A percentile compares a stretch with the other conserved stretches of the same genome.
Evolutionary conservation across 2,329 filamentous ascomycete species (phyloP).

Genomic region (Pseudogymnoascus sp.): DNA sequence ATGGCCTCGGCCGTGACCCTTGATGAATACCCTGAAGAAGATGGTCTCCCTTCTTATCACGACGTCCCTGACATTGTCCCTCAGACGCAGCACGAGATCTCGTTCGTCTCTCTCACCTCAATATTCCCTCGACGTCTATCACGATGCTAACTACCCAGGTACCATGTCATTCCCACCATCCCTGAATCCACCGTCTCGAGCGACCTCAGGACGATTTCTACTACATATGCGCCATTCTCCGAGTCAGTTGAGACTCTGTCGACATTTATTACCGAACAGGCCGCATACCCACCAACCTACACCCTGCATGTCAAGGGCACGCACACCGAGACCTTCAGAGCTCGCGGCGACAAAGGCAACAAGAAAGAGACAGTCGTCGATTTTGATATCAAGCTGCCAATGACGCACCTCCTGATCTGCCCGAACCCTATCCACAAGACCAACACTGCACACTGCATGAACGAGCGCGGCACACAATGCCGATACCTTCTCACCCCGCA

Average conservation of each 20-base stretch:
- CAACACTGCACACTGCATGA: not conserved
- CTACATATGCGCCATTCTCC: slow-evolving; percentile 24
- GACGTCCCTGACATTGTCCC: slow-evolving; percentile 11
- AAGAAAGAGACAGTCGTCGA: slow-evolving; percentile 48
- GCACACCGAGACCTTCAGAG: slow-evolving; percentile 23
- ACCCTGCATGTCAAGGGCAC: slow-evolving; percentile 27
- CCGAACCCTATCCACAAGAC: slow-evolving; percentile 30
- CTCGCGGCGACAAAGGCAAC: slow-evolving; percentile 29
- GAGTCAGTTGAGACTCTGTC: slow-evolving; percentile 19
- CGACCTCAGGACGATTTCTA: slow-evolving; percentile 20
- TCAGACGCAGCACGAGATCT: slow-evolving; percentile 6
- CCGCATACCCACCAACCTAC: slow-evolving; percentile 23
- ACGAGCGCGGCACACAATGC: slow-evolving; percentile 32
- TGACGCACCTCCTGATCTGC: slow-evolving; percentile 50
- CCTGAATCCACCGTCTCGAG: slow-evolving; percentile 23
- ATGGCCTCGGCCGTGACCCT: slow-evolving; percentile 20
- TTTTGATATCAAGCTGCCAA: slow-evolving; percentile 52
- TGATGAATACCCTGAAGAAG: slow-evolving; percentile 20
- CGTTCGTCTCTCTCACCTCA: not conserved
- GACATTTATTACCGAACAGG: slow-evolving; percentile 23
- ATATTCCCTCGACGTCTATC: not conserved
- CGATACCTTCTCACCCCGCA: slow-evolving; percentile 43
- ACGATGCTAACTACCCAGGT: not conserved
- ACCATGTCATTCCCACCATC: slow-evolving; percentile 19
- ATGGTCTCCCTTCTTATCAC: slow-evolving; percentile 18